These are phyloP conservation scores for Chytridiales sp. DNA, from an alignment of 371 early-diverging fungal genomes.

Conservation along the genomic window DNA sequence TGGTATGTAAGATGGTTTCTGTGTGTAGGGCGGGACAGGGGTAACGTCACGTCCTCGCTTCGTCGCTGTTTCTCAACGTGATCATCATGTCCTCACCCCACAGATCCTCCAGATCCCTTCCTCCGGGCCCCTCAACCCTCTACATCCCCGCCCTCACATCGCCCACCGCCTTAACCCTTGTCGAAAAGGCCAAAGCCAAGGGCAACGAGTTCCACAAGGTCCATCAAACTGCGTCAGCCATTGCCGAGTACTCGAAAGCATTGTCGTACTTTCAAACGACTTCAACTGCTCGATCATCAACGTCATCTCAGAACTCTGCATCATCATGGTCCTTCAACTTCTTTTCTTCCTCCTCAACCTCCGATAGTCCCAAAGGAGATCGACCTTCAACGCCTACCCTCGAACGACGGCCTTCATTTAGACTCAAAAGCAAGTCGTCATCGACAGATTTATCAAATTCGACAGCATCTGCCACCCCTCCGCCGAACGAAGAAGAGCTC, in stretches of 20 bases:
- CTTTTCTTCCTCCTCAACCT: not conserved
- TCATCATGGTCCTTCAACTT: slow-evolving; percentile 5
- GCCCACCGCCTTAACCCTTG: not conserved
- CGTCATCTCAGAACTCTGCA: slow-evolving; percentile 4
- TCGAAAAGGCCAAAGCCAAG: slow-evolving; percentile 12
- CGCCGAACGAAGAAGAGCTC: slow-evolving; percentile 1
- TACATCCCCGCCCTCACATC: not conserved
- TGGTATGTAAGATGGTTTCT: no score
- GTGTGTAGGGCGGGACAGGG: no score
- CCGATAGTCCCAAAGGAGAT: not conserved
- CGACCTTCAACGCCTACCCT: no score
- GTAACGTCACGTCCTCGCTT: no score
- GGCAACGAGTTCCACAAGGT: slow-evolving; percentile 50
- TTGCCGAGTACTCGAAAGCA: slow-evolving; percentile 64
- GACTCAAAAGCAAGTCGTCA: no score
- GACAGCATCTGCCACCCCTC: not conserved
- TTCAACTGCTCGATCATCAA: not conserved
- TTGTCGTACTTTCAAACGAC: slow-evolving; percentile 37
- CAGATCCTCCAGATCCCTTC: no score
- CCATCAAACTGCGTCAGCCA: slow-evolving; percentile 54
- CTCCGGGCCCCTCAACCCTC: no score
- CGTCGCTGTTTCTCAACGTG: no score
- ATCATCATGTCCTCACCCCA: no score
- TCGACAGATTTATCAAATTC: not conserved
- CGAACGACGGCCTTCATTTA: no score